These are phyloP conservation scores for Hericium alpestre DNA, from an alignment of 768 basidiomycete genomes.

Conservation along the genomic window DNA sequence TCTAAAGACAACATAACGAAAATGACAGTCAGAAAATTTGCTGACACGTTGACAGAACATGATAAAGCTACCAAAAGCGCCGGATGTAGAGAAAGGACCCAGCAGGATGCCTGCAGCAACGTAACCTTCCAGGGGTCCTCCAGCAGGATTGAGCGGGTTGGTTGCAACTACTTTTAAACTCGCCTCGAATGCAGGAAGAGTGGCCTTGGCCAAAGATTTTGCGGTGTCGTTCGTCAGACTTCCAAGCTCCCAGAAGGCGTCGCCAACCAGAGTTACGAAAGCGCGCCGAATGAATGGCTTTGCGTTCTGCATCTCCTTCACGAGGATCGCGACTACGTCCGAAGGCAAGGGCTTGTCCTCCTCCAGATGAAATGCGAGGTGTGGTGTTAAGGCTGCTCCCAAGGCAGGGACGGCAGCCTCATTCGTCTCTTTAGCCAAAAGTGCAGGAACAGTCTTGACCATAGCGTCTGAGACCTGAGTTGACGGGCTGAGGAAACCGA, in stretches of 20 bases:
- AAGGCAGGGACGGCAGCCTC: conserved; percentile 53
- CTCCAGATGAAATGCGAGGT: conserved; percentile 47
- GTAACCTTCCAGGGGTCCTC: conserved; percentile 78
- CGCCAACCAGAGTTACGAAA: conserved; percentile 54
- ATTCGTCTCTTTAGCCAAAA: conserved; percentile 68
- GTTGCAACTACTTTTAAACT: conserved; percentile 55
- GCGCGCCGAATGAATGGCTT: conserved; percentile 57
- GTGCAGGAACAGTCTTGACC: conserved; percentile 29
- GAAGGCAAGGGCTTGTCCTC: conserved; percentile 30
- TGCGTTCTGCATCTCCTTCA: conserved; percentile 59
- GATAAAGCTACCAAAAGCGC: conserved; percentile 40
- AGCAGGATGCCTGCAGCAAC: conserved; percentile 61
- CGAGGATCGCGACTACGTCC: conserved; percentile 38
- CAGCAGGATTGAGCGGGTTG: conserved; percentile 47
- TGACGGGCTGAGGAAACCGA: conserved; percentile 42
- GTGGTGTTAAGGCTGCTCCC: conserved; percentile 41
- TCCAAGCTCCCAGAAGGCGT: conserved; percentile 40
- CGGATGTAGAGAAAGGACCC: conserved; percentile 42
- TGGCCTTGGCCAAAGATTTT: conserved; percentile 37
- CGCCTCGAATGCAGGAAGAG: conserved; percentile 56
- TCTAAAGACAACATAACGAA: conserved; percentile 24
- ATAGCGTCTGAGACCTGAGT: conserved; percentile 35
- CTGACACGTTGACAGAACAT: conserved; percentile 6
- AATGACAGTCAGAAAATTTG: conserved; percentile 5
- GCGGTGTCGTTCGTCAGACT: conserved; percentile 32